Percentiles rank a stretch among this genome's conserved stretches.
Evolutionary conservation across 139 green algal genomes (phyloP).

Genomic region (Chlorella sorokiniana): DNA sequence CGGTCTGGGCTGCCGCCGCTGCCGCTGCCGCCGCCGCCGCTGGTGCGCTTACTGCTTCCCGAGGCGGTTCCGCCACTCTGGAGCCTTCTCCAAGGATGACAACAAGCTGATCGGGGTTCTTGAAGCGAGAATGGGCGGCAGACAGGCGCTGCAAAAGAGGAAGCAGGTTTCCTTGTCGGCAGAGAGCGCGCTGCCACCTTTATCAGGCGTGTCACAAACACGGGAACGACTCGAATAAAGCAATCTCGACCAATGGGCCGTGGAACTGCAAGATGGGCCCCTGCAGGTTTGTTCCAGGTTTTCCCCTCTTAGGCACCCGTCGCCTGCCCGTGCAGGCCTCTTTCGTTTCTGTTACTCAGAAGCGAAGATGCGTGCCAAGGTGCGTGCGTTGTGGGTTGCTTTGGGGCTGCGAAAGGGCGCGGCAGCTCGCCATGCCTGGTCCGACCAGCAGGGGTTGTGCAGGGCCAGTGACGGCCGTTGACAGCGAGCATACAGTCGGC

Average conservation of each 20-base stretch:
- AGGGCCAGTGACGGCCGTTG: not conserved
- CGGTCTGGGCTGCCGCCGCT: not conserved
- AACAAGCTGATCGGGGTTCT: too few relatives aligned
- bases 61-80: not conserved
- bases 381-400: not conserved
- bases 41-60: not conserved
- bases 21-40: not conserved
- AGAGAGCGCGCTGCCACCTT: too few relatives aligned
- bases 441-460: not conserved
- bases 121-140: too few relatives aligned
- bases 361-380: slow-evolving; percentile 30
- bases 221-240: too few relatives aligned
- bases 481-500: not conserved
- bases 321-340: not conserved
- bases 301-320: too few relatives aligned
- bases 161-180: too few relatives aligned
- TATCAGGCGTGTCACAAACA: too few relatives aligned
- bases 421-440: not conserved
- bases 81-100: too few relatives aligned
- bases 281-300: too few relatives aligned
- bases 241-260: too few relatives aligned
- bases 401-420: not conserved
- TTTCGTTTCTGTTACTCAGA: slow-evolving; percentile 1
- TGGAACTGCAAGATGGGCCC: too few relatives aligned
- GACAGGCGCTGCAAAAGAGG: too few relatives aligned